Evolutionary conservation across 805 yeast species (phyloP).

Genomic region (Starmera caribaea): DNA sequence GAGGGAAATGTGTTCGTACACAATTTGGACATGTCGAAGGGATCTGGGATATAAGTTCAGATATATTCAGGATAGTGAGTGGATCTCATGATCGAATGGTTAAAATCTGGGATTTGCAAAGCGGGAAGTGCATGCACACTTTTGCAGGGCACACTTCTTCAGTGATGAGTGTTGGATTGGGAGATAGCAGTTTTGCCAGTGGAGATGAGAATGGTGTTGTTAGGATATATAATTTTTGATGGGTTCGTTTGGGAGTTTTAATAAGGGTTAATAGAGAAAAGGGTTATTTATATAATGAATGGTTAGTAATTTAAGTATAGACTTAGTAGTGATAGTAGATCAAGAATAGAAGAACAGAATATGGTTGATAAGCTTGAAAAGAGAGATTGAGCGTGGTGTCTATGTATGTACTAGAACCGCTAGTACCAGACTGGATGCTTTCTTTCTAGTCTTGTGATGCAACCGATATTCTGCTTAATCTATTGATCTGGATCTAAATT

Average conservation of each 20-base stretch:
- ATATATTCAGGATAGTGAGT: constrained; percentile 85
- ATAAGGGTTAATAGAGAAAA: background rate
- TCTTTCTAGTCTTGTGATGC: too few relatives aligned
- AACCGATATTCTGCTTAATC: too few relatives aligned
- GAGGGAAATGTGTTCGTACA: constrained; percentile 85
- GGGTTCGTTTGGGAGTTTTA: constrained; percentile 14
- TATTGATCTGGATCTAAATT: too few relatives aligned
- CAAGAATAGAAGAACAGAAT: too few relatives aligned
- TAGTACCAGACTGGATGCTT: too few relatives aligned
- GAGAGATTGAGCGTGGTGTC: too few relatives aligned
- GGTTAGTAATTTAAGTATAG: too few relatives aligned
- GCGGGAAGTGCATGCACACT: constrained; percentile 90
- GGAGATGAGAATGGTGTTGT: constrained; percentile 87
- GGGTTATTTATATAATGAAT: background rate
- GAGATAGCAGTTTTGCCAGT: constrained; percentile 83
- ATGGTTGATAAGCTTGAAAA: too few relatives aligned
- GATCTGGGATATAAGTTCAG: constrained; percentile 95
- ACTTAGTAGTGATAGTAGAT: too few relatives aligned
- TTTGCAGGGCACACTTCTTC: constrained; percentile 62
- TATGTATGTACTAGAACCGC: too few relatives aligned
- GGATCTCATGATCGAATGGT: constrained; percentile 90
- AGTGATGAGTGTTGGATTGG: constrained; percentile 70
- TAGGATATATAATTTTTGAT: constrained; percentile 73
- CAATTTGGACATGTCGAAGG: constrained; percentile 98
- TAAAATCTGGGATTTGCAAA: constrained; percentile 93